These are phyloP conservation scores for Zasmidium angulare DNA, from an alignment of 2,329 filamentous ascomycete genomes.

Conservation along the genomic window DNA sequence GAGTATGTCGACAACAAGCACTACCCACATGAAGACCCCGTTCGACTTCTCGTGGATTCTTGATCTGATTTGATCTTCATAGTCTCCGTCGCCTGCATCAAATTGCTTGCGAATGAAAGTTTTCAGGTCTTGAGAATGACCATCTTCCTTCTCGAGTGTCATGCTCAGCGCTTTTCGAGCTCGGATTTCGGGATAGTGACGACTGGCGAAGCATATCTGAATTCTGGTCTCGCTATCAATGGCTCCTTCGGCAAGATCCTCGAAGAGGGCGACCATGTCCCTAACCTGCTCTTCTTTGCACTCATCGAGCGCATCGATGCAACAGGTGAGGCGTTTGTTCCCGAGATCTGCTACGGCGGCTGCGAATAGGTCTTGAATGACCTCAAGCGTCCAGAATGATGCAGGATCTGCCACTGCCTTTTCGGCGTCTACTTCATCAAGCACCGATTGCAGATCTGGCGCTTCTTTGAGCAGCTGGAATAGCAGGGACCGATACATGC, in stretches of 20 bases:
- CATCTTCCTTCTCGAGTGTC: conserved; percentile 37
- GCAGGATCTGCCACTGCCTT: not conserved
- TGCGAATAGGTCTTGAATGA: conserved; percentile 32
- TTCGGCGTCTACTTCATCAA: conserved; percentile 27
- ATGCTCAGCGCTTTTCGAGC: conserved; percentile 34
- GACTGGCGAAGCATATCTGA: conserved; percentile 42
- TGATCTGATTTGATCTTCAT: conserved; percentile 27
- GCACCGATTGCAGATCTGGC: conserved; percentile 36
- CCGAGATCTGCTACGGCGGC: conserved; percentile 30
- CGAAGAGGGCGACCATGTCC: conserved; percentile 41
- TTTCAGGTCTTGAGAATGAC: conserved; percentile 35
- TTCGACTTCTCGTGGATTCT: conserved; percentile 40
- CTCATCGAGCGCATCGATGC: conserved; percentile 51
- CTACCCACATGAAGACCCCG: conserved; percentile 50
- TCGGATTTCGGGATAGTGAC: conserved; percentile 46
- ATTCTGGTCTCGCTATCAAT: conserved; percentile 16
- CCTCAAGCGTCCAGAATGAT: conserved; percentile 24
- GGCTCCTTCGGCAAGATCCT: conserved; percentile 29
- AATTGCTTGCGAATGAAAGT: conserved; percentile 38
- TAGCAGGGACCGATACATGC: conserved; percentile 54
- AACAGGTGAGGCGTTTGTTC: conserved; percentile 30
- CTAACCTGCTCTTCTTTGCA: conserved; percentile 41
- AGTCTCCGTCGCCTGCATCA: conserved; percentile 22
- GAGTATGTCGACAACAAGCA: conserved; percentile 47
- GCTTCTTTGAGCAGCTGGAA: conserved; percentile 44